Evolutionary conservation across 345 rosid species (phyloP), one percentile per base, ranked within the genome.

Genomic region (Pistacia atlantica): DNA sequence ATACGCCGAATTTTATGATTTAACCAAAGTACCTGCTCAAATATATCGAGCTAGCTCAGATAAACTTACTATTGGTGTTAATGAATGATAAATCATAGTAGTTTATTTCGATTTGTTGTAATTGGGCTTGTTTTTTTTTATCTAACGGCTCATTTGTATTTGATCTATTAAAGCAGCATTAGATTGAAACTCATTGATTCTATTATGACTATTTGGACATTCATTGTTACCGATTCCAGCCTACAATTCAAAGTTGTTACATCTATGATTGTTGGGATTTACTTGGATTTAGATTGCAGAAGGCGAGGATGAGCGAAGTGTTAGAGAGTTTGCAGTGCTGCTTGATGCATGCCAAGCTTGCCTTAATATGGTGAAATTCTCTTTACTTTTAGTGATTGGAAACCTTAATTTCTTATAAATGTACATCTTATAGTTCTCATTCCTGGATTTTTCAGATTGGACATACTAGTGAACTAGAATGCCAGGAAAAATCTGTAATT

Each of bases 321-420:
- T 87, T 45, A 86, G 99, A 81, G 99, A 96, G 78, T 91, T 87
- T 62, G 76, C 99, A 1, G 60, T 67, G 48, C 89, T 96, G 76
- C 46, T 91, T 51, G 99, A 93, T 85, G 88, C 97, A 20, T 58
- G 80, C 58, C 88, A 88, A 57, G 81, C 88, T 76, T 89, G 77
- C 79, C 55, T 33, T 4, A 57, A 80, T 10, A 73, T 69, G 83
- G 97, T 93, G 77, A 83, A 86, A 62, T 77, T 11, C 76, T 5
- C 64, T 10, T 10, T 33, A 25, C 45, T 70, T 37, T 22, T 33
- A n/a, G 6, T 48, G 2, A 65, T 38, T 1, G 1, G 28, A 78
- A 45, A 18, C 56, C 45, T 42, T n/a, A 42, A 4, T 51, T 54
- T 49, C 42, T 59, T 65, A 37, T 25, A 5, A 18, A 58, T 16